Conservation (phyloP, 2,329 filamentous ascomycete genomes). For the Trichoderma sp. region DNA sequence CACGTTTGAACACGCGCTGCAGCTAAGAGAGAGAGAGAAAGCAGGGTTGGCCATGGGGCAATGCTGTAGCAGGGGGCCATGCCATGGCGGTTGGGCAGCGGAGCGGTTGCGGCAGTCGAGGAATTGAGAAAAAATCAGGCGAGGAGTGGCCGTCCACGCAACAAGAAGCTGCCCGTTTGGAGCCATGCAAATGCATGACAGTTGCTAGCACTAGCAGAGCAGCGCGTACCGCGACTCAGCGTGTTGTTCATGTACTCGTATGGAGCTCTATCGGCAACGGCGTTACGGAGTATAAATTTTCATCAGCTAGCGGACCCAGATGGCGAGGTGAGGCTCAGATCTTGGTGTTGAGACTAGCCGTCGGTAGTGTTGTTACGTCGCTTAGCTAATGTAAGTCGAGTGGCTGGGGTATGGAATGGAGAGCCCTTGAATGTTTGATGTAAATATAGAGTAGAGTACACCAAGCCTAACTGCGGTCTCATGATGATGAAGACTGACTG, state of each 20-base stretch:
- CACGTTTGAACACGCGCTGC: conserved; percentile 13
- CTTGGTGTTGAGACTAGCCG: background rate
- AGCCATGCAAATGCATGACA: conserved; percentile 14
- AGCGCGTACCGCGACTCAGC: background rate
- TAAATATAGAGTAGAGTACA: background rate
- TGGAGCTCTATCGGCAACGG: conserved; percentile 13
- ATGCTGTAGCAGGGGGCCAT: conserved; percentile 1
- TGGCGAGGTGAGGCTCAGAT: background rate
- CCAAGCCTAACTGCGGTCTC: background rate
- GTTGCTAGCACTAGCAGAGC: background rate
- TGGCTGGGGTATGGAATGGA: background rate
- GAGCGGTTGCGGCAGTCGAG: conserved; percentile 13
- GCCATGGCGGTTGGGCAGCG: conserved; percentile 10
- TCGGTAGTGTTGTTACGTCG: background rate
- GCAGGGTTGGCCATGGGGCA: background rate
- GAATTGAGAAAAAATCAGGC: background rate
- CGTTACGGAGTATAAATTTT: background rate
- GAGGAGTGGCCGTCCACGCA: background rate
- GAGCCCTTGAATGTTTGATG: background rate
- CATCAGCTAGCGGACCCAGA: background rate
- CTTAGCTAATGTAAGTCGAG: background rate
- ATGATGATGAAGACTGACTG: background rate
- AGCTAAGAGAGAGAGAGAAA: background rate
- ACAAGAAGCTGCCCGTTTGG: background rate
- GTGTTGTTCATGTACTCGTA: background rate